Evolutionary conservation across 805 yeast species (phyloP).

Genomic region (Yamadazyma insecticola): DNA sequence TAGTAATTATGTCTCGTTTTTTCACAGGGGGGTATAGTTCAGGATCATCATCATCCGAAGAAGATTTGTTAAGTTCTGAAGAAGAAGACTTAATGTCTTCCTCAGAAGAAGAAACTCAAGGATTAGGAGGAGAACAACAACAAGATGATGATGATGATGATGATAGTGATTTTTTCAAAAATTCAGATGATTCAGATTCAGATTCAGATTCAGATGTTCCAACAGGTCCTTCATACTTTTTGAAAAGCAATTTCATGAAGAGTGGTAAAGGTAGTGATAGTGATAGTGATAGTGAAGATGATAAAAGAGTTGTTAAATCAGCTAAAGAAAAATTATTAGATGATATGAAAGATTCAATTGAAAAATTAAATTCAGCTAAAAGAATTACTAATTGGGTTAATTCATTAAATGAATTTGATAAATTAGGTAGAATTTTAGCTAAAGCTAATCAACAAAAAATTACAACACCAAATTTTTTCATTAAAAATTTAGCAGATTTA

Average conservation of each 20-base stretch:
- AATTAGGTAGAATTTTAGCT: conserved; percentile 58
- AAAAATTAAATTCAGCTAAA: conserved; percentile 63
- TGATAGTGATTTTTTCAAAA: no score
- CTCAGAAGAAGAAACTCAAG: conserved; percentile 31
- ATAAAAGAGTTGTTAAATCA: conserved; percentile 81
- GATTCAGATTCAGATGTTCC: conserved; percentile 31
- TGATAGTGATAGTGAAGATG: conserved; percentile 64
- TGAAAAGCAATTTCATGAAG: conserved; percentile 46
- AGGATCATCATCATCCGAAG: conserved; percentile 50
- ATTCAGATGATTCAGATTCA: conserved; percentile 29
- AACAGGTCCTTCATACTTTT: conserved; percentile 51
- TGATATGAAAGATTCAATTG: conserved; percentile 68
- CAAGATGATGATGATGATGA: conserved; percentile 29
- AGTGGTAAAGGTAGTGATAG: conserved; percentile 35
- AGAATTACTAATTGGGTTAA: conserved; percentile 75
- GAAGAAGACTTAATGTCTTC: conserved; percentile 48
- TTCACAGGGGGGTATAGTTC: conserved; percentile 65
- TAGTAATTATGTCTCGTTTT: conserved; percentile 96
- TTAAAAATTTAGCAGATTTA: conserved; percentile 63
- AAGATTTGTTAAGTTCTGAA: conserved; percentile 49
- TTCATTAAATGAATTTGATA: conserved; percentile 74
- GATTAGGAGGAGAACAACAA: conserved; percentile 48
- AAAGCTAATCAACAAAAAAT: conserved; percentile 74
- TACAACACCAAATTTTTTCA: conserved; percentile 66
- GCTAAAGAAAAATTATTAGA: conserved; percentile 91